Evolutionary conservation across 2,329 filamentous ascomycete species (phyloP).

Genomic region (Botrytis paeoniae): DNA sequence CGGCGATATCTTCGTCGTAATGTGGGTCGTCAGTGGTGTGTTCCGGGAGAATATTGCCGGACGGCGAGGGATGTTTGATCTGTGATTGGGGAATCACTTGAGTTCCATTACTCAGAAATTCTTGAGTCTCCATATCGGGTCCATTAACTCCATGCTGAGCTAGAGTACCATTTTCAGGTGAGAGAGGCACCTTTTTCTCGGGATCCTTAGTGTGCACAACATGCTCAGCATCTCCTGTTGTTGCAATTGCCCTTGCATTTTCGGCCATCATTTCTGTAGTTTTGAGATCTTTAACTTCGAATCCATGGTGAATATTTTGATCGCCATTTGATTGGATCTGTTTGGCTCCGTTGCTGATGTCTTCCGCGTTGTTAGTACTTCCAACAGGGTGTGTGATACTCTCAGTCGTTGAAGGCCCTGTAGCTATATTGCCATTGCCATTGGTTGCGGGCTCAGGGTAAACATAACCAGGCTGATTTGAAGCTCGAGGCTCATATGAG

Average conservation of each 20-base stretch:
- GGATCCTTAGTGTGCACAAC: slow-evolving; percentile 23
- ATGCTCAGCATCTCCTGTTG: slow-evolving; percentile 32
- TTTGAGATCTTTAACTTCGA: slow-evolving; percentile 25
- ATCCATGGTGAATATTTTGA: slow-evolving; percentile 18
- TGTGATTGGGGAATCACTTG: slow-evolving; percentile 27
- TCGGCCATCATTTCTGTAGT: slow-evolving; percentile 25
- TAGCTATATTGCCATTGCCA: slow-evolving; percentile 14
- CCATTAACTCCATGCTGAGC: slow-evolving; percentile 19
- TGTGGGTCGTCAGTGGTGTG: slow-evolving; percentile 58
- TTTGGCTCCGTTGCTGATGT: slow-evolving; percentile 14
- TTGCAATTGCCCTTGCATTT: slow-evolving; percentile 28
- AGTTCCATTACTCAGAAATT: slow-evolving; percentile 34
- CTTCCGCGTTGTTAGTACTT: neutral
- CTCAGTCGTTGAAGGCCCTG: slow-evolving; percentile 26
- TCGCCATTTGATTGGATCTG: slow-evolving; percentile 18
- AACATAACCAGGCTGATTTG: slow-evolving; percentile 25
- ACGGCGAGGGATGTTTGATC: slow-evolving; percentile 28
- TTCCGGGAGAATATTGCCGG: slow-evolving; percentile 44
- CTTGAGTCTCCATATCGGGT: slow-evolving; percentile 25
- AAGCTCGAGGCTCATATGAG: slow-evolving; percentile 22
- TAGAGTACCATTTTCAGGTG: neutral
- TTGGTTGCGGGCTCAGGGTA: neutral
- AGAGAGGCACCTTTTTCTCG: neutral
- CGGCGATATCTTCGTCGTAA: slow-evolving; percentile 60
- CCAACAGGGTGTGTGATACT: slow-evolving; percentile 22